A percentile compares a stretch with the other conserved stretches of the same genome.
These are phyloP conservation scores for Cenchrus fungigraminus DNA, from an alignment of 176 grass and related monocot genomes.

Conservation along the genomic window DNA sequence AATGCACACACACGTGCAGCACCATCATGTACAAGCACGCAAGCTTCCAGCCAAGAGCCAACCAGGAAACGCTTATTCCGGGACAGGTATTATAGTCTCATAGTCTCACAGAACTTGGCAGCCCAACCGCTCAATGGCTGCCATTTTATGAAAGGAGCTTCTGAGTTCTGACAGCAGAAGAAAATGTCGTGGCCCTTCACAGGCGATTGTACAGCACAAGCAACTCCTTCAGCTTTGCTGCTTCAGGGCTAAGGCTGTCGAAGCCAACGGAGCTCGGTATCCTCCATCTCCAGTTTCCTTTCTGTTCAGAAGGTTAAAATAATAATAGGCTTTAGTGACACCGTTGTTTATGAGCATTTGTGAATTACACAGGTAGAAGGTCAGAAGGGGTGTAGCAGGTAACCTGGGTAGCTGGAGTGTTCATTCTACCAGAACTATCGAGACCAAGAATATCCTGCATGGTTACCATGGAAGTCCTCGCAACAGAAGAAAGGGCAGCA, in stretches of 20 bases:
- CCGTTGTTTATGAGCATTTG: conserved; percentile 3
- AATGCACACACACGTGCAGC: not conserved
- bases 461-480: conserved; percentile 69
- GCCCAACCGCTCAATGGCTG: conserved; percentile 12
- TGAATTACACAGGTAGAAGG: not conserved
- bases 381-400: not conserved
- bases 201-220: conserved; percentile 66
- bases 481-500: conserved; percentile 71
- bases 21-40: conserved; percentile 11
- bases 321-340: not conserved
- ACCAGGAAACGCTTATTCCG: not conserved
- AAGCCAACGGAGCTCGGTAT: conserved; percentile 70
- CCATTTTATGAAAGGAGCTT: conserved; percentile 20
- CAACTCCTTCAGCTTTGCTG: conserved; percentile 65
- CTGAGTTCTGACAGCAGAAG: not conserved
- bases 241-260: conserved; percentile 64
- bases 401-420: conserved; percentile 90
- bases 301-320: conserved; percentile 46
- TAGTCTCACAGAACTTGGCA: conserved; percentile 15
- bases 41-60: not conserved
- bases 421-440: conserved; percentile 80
- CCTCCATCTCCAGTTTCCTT: conserved; percentile 93
- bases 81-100: not conserved
- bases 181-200: conserved; percentile 14
- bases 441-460: conserved; percentile 92